phyloP scores from a whole-genome alignment of 352 stramenopile genomes.

The Nothophytophthora sp. region DNA sequence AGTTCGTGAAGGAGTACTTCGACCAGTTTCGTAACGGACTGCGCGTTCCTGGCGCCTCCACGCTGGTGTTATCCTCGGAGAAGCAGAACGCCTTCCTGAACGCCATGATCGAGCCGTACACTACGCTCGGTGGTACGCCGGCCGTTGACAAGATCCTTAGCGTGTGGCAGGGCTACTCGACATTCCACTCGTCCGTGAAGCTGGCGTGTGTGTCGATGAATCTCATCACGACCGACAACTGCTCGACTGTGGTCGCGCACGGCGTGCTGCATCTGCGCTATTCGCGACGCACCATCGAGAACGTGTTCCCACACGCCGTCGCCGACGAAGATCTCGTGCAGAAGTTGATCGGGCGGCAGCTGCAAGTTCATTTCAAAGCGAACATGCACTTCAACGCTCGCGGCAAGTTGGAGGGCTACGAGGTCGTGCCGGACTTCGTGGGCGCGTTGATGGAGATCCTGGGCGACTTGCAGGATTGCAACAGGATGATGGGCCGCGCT shows the following conservation, averaged over 20 bases:
- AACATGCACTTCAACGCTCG: conserved; percentile 42
- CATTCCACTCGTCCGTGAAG: conserved; percentile 33
- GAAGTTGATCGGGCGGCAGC: conserved; percentile 42
- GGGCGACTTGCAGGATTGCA: conserved; percentile 33
- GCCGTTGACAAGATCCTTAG: conserved; percentile 22
- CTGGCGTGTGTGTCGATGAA: conserved; percentile 23
- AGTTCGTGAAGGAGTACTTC: conserved; percentile 41
- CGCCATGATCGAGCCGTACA: conserved; percentile 22
- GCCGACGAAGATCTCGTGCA: conserved; percentile 41
- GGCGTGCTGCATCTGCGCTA: conserved; percentile 48
- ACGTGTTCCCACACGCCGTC: conserved; percentile 43
- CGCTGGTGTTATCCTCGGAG: background rate
- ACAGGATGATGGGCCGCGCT: conserved; percentile 34
- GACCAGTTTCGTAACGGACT: conserved; percentile 35
- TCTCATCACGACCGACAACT: conserved; percentile 22
- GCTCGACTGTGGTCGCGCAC: conserved; percentile 21
- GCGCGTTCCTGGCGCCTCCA: conserved; percentile 1
- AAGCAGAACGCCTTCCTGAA: conserved; percentile 31
- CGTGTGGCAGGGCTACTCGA: conserved; percentile 28
- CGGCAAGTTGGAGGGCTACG: conserved; percentile 29
- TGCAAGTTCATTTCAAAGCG: conserved; percentile 41
- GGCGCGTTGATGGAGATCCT: conserved; percentile 37
- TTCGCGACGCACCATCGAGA: conserved; percentile 43
- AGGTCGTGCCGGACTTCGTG: conserved; percentile 40
- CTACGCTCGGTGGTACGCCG: conserved; percentile 18